These are phyloP conservation scores for Colletotrichum brevisporum DNA, from an alignment of 2,329 filamentous ascomycete genomes.

Conservation along the genomic window DNA sequence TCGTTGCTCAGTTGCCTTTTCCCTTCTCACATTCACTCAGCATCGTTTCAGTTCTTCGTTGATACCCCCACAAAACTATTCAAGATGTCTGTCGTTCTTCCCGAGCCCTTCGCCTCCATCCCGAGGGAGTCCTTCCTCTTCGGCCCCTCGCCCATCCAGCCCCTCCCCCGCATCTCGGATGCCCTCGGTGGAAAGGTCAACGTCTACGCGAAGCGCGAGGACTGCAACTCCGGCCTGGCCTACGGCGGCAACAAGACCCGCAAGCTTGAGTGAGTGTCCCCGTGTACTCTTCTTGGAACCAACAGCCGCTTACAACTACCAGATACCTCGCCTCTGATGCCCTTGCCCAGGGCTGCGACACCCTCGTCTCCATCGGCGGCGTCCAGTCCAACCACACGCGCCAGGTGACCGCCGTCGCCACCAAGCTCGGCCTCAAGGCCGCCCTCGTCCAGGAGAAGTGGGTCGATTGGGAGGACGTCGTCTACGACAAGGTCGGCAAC, in stretches of 20 bases:
- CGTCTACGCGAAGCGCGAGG: constrained; percentile 80
- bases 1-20: neutral
- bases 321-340: constrained; percentile 77
- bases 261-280: constrained; percentile 70
- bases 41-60: neutral
- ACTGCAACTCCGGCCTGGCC: constrained; percentile 77
- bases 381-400: constrained; percentile 80
- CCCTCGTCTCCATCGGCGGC: constrained; percentile 76
- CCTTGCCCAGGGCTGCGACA: constrained; percentile 68
- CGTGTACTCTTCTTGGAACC: neutral
- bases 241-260: constrained; percentile 79
- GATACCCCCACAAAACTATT: constrained; percentile 14
- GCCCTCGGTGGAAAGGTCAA: constrained; percentile 72
- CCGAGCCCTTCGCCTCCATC: constrained; percentile 74
- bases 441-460: constrained; percentile 77
- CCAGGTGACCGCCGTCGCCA: constrained; percentile 74
- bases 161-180: constrained; percentile 74
- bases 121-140: constrained; percentile 74
- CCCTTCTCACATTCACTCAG: neutral
- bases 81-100: constrained; percentile 55
- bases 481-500: constrained; percentile 77
- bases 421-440: constrained; percentile 68
- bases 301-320: neutral
- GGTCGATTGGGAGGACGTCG: constrained; percentile 73
- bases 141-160: constrained; percentile 77